Conservation (phyloP, 2,329 filamentous ascomycete genomes). For the Aureobasidium vineae region DNA sequence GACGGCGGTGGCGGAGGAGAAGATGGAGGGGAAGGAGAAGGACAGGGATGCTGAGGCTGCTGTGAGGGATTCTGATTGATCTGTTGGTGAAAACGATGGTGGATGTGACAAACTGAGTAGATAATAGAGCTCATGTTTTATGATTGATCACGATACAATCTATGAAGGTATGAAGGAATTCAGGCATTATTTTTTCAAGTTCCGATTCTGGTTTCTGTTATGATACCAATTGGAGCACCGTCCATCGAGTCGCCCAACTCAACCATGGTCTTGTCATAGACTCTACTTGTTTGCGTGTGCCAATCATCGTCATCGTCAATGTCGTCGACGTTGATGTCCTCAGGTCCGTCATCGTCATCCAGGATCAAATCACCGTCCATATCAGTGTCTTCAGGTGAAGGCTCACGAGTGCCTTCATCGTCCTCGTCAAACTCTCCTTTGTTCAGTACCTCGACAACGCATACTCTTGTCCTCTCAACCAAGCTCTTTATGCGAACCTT, state of each 20-base stretch:
- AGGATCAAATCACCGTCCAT: slow-evolving; percentile 45
- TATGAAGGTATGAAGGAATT: too few relatives aligned
- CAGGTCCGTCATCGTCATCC: slow-evolving; percentile 27
- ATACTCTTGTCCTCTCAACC: slow-evolving; percentile 70
- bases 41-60: slow-evolving; percentile 30
- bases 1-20: slow-evolving; percentile 33
- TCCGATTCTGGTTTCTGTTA: slow-evolving; percentile 40
- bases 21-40: slow-evolving; percentile 33
- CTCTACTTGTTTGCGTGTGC: slow-evolving; percentile 68
- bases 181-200: background rate
- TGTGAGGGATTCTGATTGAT: background rate
- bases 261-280: slow-evolving; percentile 78
- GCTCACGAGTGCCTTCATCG: slow-evolving; percentile 34
- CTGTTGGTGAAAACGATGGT: background rate
- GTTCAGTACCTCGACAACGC: slow-evolving; percentile 67
- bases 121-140: background rate
- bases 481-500: slow-evolving; percentile 84
- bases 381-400: slow-evolving; percentile 40
- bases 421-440: slow-evolving; percentile 50
- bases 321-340: slow-evolving; percentile 36
- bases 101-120: background rate
- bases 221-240: slow-evolving; percentile 47
- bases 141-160: background rate
- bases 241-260: slow-evolving; percentile 68
- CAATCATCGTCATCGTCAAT: slow-evolving; percentile 42